Evolutionary conservation across 2,329 filamentous ascomycete genomes (phyloP).

Genomic region (Alternaria ventricosa): DNA sequence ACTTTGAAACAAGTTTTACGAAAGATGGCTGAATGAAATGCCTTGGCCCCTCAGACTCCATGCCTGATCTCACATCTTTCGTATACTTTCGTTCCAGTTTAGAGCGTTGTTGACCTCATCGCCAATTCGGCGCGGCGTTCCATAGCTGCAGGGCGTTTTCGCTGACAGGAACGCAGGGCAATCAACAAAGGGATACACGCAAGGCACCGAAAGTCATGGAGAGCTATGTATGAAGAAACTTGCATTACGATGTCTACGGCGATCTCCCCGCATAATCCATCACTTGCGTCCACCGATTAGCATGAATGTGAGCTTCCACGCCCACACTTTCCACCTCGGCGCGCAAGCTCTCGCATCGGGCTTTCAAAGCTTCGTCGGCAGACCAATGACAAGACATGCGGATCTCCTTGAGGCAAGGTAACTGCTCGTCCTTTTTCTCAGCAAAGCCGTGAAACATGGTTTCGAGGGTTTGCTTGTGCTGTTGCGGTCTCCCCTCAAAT

Average conservation of each 20-base stretch:
- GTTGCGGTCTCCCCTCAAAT: conserved; percentile 16
- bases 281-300: conserved; percentile 5
- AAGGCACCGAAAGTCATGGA: neutral
- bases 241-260: neutral
- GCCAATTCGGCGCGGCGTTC: neutral
- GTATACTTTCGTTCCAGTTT: neutral
- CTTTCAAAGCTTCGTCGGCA: neutral
- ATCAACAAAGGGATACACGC: neutral
- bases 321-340: neutral
- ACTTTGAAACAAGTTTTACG: neutral
- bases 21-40: neutral
- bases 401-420: neutral
- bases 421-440: neutral
- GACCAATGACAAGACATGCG: neutral
- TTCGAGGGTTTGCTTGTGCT: conserved; percentile 19
- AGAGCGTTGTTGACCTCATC: neutral
- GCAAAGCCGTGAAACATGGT: conserved; percentile 21
- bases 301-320: conserved; percentile 13
- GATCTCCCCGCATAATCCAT: conserved; percentile 14
- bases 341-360: neutral
- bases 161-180: neutral
- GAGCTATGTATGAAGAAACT: neutral
- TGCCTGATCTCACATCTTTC: neutral
- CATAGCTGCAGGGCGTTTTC: neutral
- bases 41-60: neutral